Percentiles rank a stretch among this genome's conserved stretches.
Evolutionary conservation across 2,329 filamentous ascomycete species (phyloP).

Genomic region (Penicillium sp.): DNA sequence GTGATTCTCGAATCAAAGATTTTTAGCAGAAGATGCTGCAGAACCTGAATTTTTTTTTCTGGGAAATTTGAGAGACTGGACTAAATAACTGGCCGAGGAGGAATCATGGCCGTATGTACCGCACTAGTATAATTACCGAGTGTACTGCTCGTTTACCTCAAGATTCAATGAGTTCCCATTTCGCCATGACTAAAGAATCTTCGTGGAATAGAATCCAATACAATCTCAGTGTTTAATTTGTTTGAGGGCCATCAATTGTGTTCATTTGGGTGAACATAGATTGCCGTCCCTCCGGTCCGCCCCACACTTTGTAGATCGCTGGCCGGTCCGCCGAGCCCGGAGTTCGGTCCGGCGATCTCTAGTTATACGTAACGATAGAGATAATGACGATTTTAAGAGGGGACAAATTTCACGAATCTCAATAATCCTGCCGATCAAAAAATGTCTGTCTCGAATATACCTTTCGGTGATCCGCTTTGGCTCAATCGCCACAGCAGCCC

Average conservation of each 20-base stretch:
- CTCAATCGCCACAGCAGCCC: conserved; percentile 24
- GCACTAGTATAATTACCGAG: neutral
- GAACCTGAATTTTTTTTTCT: too few relatives aligned
- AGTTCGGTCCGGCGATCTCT: neutral
- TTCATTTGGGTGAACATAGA: neutral
- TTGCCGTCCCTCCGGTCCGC: neutral
- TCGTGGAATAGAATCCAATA: too few relatives aligned
- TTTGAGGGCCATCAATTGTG: neutral
- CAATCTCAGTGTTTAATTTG: too few relatives aligned
- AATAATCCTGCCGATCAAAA: too few relatives aligned
- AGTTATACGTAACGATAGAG: neutral
- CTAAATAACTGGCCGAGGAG: neutral
- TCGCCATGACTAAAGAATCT: too few relatives aligned
- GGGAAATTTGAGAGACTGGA: too few relatives aligned
- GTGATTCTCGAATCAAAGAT: neutral
- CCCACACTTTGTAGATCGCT: neutral
- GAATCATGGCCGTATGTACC: neutral
- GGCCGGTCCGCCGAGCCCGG: neutral
- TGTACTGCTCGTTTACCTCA: too few relatives aligned
- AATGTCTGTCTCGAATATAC: conserved; percentile 14
- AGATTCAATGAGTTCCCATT: too few relatives aligned
- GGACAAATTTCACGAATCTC: too few relatives aligned
- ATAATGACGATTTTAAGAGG: too few relatives aligned
- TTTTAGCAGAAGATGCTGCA: neutral
- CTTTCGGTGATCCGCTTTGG: conserved; percentile 33